Percentiles rank a stretch among this genome's conserved stretches.
These are phyloP conservation scores for Suhomyces kunorum DNA, from an alignment of 1,139 yeast genomes.

Conservation along the genomic window DNA sequence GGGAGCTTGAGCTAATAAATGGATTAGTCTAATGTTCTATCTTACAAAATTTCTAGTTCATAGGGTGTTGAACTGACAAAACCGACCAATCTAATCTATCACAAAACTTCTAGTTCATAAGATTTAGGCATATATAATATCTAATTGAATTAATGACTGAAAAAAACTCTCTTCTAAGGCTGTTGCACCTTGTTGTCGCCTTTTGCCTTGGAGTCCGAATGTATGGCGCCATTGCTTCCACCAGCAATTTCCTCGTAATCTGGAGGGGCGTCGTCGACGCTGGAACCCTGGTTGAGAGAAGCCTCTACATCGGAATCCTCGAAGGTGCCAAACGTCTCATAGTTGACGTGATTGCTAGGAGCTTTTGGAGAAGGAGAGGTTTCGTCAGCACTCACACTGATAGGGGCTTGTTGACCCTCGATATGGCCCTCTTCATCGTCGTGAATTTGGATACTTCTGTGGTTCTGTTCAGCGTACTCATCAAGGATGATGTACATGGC, in stretches of 20 bases:
- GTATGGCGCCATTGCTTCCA: constrained; percentile 11
- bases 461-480: constrained; percentile 6
- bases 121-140: not conserved
- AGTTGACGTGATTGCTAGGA: no score
- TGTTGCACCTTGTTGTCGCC: constrained; percentile 38
- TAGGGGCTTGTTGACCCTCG: constrained; percentile 1
- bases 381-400: constrained; percentile 6
- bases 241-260: constrained; percentile 29
- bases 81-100: no score
- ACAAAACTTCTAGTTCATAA: not conserved
- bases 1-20: constrained; percentile 1
- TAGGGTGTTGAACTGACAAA: no score
- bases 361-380: no score
- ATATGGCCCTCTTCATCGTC: constrained; percentile 20
- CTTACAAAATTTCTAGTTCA: not conserved
- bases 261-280: constrained; percentile 21
- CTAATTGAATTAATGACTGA: not conserved
- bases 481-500: constrained; percentile 34
- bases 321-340: no score
- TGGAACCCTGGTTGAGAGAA: not conserved
- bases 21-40: not conserved
- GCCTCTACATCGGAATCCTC: no score
- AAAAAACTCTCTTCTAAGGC: no score
- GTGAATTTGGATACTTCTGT: constrained; percentile 23
- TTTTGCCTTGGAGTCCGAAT: constrained; percentile 18